phyloP scores from a whole-genome alignment of 768 basidiomycete genomes.

The Mycena indigotica region DNA sequence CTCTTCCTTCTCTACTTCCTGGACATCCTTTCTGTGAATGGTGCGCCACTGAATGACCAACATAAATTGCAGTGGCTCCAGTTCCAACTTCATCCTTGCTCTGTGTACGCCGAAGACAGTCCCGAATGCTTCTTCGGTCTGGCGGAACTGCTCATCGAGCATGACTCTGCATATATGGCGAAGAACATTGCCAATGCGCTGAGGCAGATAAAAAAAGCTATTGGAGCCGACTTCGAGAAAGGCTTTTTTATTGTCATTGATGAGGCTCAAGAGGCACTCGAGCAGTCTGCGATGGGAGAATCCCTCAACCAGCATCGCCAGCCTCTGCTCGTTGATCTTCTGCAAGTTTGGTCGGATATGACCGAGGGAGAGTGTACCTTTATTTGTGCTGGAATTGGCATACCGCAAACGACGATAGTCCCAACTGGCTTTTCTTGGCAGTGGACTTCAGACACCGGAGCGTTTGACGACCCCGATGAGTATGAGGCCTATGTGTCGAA shows the following conservation, averaged over 20 bases:
- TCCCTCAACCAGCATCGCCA: no score
- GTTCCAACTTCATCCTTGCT: not conserved
- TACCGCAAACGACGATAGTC: no score
- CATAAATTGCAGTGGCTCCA: not conserved
- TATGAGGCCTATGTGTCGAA: no score
- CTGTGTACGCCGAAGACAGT: not conserved
- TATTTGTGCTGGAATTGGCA: no score
- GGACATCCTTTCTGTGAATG: not conserved
- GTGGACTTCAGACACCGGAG: no score
- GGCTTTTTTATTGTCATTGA: not conserved
- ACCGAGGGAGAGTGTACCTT: no score
- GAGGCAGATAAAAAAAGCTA: not conserved
- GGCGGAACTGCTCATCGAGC: not conserved
- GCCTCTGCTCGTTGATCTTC: no score
- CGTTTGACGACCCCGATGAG: no score
- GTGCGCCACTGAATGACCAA: not conserved
- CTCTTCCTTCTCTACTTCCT: not conserved
- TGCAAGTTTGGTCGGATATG: no score
- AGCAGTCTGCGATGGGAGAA: no score
- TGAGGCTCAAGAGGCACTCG: not conserved
- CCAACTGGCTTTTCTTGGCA: no score
- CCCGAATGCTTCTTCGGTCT: not conserved
- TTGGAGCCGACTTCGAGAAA: not conserved
- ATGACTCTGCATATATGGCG: not conserved
- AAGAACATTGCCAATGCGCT: not conserved